Percentiles rank a stretch among this genome's conserved stretches.
phyloP scores from a whole-genome alignment of 1,139 yeast genomes.

The Nadsonia starkeyi-henricii region DNA sequence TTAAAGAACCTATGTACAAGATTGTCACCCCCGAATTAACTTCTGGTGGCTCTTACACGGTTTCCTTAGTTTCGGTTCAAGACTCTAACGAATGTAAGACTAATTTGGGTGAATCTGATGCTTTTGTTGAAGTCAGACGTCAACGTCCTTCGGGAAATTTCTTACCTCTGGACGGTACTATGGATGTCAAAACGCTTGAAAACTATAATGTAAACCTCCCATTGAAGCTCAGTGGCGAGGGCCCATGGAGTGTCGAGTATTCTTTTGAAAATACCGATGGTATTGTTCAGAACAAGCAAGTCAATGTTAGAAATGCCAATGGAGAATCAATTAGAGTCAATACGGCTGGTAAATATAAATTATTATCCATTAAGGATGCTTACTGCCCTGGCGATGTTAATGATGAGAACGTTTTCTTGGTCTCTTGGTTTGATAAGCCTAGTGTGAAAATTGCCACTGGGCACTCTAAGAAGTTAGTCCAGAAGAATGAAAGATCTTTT shows the following conservation, averaged over 20 bases:
- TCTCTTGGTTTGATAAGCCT: constrained; percentile 40
- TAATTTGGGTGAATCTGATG: constrained; percentile 44
- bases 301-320: constrained; percentile 14
- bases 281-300: constrained; percentile 8
- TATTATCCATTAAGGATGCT: constrained; percentile 46
- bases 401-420: constrained; percentile 12
- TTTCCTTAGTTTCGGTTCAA: constrained; percentile 47
- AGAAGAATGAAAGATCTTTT: constrained; percentile 15
- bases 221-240: constrained; percentile 37
- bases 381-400: constrained; percentile 53
- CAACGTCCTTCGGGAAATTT: constrained; percentile 49
- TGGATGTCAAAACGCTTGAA: constrained; percentile 26
- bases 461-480: background rate
- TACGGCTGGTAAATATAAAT: constrained; percentile 49
- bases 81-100: constrained; percentile 71
- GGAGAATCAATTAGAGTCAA: constrained; percentile 28
- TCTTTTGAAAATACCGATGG: constrained; percentile 10
- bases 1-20: constrained; percentile 26
- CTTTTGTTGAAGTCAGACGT: constrained; percentile 47
- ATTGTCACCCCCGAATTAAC: constrained; percentile 41
- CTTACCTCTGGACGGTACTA: constrained; percentile 24
- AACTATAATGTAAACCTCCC: constrained; percentile 51
- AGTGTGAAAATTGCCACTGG: constrained; percentile 23
- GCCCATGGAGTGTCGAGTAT: constrained; percentile 35
- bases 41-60: constrained; percentile 56